A percentile compares a stretch with the other conserved stretches of the same genome.
Evolutionary conservation across 2,329 filamentous ascomycete species (phyloP).

Genomic region (Colletotrichum sp.): DNA sequence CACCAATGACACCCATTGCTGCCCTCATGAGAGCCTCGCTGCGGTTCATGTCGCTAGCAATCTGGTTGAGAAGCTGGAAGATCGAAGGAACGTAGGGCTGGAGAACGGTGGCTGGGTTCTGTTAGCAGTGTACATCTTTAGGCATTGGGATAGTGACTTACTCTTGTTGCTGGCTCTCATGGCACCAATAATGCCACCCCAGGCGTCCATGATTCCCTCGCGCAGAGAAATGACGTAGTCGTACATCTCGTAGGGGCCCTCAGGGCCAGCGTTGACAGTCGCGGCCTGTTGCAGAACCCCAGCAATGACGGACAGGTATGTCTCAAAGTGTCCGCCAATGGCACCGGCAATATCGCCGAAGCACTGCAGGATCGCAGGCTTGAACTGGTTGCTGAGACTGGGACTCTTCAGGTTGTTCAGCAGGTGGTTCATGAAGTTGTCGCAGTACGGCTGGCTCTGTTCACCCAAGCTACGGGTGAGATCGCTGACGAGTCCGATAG

Average conservation of each 20-base stretch:
- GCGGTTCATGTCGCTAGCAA: constrained; percentile 83
- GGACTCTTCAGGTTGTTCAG: constrained; percentile 91
- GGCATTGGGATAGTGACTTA: constrained; percentile 43
- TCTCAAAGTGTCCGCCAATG: constrained; percentile 90
- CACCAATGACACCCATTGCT: constrained; percentile 97
- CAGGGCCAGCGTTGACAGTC: constrained; percentile 76
- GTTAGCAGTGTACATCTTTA: constrained; percentile 28
- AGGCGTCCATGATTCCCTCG: constrained; percentile 98
- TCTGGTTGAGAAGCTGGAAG: constrained; percentile 82
- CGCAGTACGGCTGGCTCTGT: constrained; percentile 92
- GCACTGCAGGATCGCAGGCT: constrained; percentile 96
- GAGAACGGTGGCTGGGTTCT: constrained; percentile 65
- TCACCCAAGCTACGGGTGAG: constrained; percentile 91
- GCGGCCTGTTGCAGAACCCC: constrained; percentile 94
- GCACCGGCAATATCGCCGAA: constrained; percentile 98
- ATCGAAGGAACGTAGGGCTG: constrained; percentile 83
- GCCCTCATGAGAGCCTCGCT: constrained; percentile 91
- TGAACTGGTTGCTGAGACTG: constrained; percentile 92
- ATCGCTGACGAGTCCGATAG: constrained; percentile 95
- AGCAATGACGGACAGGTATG: constrained; percentile 89
- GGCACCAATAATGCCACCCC: constrained; percentile 94
- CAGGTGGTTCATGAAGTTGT: constrained; percentile 97
- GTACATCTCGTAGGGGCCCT: constrained; percentile 92
- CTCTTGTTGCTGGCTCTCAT: constrained; percentile 85
- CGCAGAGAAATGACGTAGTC: constrained; percentile 95